phyloP scores from a whole-genome alignment of 495 filamentous ascomycete genomes.

The Penicillium desertorum region DNA sequence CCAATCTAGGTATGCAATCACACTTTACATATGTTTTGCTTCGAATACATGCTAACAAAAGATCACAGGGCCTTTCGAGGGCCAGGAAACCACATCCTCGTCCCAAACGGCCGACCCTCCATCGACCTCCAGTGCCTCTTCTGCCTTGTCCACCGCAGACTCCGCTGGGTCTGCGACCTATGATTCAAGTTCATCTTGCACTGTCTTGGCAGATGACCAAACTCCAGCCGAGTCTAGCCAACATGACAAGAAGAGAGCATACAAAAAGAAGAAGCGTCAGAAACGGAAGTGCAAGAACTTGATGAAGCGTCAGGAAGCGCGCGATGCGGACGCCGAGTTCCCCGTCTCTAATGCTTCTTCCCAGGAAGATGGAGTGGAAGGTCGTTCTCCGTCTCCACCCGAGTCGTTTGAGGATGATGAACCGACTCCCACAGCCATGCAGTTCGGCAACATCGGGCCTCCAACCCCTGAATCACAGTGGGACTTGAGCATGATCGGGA shows the following conservation, averaged over 20 bases:
- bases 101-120: neutral
- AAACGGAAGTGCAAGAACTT: neutral
- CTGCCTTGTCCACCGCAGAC: neutral
- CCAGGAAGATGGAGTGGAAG: neutral
- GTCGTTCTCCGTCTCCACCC: constrained; percentile 1
- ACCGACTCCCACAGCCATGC: neutral
- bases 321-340: neutral
- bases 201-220: neutral
- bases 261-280: neutral
- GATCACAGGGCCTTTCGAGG: neutral
- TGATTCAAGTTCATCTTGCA: neutral
- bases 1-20: constrained; percentile 1
- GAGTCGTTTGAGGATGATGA: neutral
- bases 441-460: neutral
- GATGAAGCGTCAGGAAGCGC: neutral
- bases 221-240: neutral
- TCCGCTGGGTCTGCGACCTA: neutral
- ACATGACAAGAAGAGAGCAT: neutral
- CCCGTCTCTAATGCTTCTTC: neutral
- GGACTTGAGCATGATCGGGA: constrained; percentile 26
- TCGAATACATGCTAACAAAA: neutral
- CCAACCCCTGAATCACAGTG: constrained; percentile 7
- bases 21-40: neutral
- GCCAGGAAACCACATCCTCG: neutral
- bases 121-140: neutral